Evolutionary conservation across 2,329 filamentous ascomycete genomes (phyloP).

Genomic region (Cercospora zeina): DNA sequence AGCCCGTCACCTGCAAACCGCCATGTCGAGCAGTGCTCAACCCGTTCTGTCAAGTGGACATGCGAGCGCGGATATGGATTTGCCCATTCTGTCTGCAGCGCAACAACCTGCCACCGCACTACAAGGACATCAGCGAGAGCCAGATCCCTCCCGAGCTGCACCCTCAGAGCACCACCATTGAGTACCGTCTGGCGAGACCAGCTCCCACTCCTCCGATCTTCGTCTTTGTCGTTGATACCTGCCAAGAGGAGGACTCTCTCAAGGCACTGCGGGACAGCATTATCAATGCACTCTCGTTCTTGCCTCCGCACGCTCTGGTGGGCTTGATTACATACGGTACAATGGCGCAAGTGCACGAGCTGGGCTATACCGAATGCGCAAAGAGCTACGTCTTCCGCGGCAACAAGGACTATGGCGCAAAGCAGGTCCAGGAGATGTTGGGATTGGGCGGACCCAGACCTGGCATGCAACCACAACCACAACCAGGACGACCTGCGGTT

Average conservation of each 20-base stretch:
- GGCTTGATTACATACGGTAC: conserved; percentile 87
- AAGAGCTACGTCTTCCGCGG: conserved; percentile 98
- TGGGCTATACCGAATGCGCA: conserved; percentile 95
- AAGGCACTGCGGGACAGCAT: conserved; percentile 81
- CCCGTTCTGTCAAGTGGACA: conserved; percentile 89
- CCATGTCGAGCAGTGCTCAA: conserved; percentile 95
- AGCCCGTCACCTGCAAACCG: conserved; percentile 94
- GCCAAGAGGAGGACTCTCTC: conserved; percentile 83
- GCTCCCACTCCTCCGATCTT: conserved; percentile 87
- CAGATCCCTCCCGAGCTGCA: conserved; percentile 82
- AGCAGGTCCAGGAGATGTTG: conserved; percentile 99
- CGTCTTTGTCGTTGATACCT: conserved; percentile 83
- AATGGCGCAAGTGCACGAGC: conserved; percentile 96
- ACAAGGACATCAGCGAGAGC: conserved; percentile 84
- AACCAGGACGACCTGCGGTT: conserved; percentile 62
- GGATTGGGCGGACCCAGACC: conserved; percentile 73
- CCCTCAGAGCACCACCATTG: conserved; percentile 81
- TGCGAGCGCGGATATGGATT: conserved; percentile 81
- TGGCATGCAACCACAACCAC: conserved; percentile 67
- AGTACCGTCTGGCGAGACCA: conserved; percentile 77
- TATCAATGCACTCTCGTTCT: conserved; percentile 78
- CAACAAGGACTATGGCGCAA: conserved; percentile 96
- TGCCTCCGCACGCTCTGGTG: conserved; percentile 78
- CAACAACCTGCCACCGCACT: conserved; percentile 79
- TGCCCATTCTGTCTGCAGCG: conserved; percentile 84